Conservation (phyloP, 192 early-diverging fungal genomes). For the Umbelopsis ramanniana region DNA sequence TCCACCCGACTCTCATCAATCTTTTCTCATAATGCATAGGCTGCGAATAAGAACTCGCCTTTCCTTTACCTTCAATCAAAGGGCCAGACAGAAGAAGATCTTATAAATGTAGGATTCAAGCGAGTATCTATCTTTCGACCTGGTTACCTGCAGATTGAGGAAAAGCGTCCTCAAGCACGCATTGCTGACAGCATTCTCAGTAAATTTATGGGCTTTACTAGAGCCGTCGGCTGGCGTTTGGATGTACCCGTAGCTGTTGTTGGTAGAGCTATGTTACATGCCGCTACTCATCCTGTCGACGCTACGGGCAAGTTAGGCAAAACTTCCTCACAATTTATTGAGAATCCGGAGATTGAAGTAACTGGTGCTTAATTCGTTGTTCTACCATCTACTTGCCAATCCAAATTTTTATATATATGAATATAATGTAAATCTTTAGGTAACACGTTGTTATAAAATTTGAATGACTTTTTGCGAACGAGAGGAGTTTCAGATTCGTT, state of each 20-base stretch:
- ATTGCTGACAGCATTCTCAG: conserved; percentile 10
- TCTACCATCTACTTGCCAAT: background rate
- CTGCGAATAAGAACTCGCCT: conserved; percentile 59
- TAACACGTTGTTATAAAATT: background rate
- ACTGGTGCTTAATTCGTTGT: background rate
- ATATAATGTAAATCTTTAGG: background rate
- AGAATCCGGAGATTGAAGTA: background rate
- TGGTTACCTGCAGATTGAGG: conserved; percentile 49
- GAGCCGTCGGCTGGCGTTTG: background rate
- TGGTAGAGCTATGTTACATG: conserved; percentile 28
- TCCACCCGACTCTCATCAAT: background rate
- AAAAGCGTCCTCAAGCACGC: conserved; percentile 35
- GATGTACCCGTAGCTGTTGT: conserved; percentile 24
- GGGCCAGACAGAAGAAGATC: conserved; percentile 73
- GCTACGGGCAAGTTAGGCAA: background rate
- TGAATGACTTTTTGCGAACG: background rate
- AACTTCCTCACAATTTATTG: background rate
- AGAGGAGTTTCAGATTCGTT: background rate
- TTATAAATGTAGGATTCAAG: conserved; percentile 65
- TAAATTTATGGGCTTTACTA: background rate
- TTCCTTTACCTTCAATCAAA: conserved; percentile 79
- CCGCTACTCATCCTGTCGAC: background rate
- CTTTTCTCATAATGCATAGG: conserved; percentile 22
- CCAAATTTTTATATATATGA: no score
- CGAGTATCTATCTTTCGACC: conserved; percentile 70